Conservation (phyloP, 805 yeast genomes). For the Spathaspora girioi region DNA sequence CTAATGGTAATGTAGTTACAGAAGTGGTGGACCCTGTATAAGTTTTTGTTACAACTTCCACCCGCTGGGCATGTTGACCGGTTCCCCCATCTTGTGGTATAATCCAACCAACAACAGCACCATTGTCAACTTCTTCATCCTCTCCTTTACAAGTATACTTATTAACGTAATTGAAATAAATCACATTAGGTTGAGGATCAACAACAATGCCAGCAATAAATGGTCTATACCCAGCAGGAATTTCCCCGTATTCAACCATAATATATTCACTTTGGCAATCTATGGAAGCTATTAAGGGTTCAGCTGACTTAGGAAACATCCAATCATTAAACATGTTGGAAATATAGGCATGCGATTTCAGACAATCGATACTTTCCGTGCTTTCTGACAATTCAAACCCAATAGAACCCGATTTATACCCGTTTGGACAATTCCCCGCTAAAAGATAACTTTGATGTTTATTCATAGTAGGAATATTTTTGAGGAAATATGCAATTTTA, state of each 20-base stretch:
- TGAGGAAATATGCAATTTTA: not conserved
- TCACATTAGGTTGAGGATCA: conserved; percentile 8
- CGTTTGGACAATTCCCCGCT: conserved; percentile 16
- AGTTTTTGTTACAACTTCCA: conserved; percentile 1
- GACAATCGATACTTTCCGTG: conserved; percentile 13
- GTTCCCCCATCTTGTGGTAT: not conserved
- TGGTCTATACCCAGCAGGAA: conserved; percentile 27
- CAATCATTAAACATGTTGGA: conserved; percentile 17
- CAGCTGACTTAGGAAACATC: conserved; percentile 12
- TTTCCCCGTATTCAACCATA: conserved; percentile 11
- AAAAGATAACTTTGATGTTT: conserved; percentile 9
- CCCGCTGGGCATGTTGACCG: conserved; percentile 1
- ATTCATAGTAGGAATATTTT: conserved; percentile 12
- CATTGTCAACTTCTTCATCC: conserved; percentile 9
- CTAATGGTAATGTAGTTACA: conserved; percentile 8
- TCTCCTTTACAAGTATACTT: conserved; percentile 9
- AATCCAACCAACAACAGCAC: conserved; percentile 11
- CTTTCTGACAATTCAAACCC: conserved; percentile 10
- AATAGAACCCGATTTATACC: conserved; percentile 18
- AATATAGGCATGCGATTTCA: conserved; percentile 10
- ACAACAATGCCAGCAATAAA: conserved; percentile 12
- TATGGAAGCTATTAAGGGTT: conserved; percentile 1
- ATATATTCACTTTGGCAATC: conserved; percentile 9
- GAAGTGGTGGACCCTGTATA: conserved; percentile 10
- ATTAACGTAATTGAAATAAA: conserved; percentile 12